These are phyloP conservation scores for Aspergillus floridensis DNA, from an alignment of 2,329 filamentous ascomycete genomes.

Conservation along the genomic window DNA sequence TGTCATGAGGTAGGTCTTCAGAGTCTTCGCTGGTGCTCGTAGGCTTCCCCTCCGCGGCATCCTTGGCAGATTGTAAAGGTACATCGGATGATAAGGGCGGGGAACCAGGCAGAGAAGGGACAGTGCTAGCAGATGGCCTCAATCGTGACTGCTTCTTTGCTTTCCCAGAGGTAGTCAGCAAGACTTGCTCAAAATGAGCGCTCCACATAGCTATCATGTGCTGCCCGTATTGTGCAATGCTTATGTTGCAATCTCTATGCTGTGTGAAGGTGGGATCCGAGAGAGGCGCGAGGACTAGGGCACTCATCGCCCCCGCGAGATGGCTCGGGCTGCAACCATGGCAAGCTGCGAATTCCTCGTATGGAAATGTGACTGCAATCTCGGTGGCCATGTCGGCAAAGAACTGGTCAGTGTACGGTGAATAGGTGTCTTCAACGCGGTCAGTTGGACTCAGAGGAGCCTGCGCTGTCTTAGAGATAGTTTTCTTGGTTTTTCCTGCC, in stretches of 20 bases:
- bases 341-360: conserved; percentile 21
- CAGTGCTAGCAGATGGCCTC: not conserved
- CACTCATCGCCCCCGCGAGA: conserved; percentile 20
- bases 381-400: conserved; percentile 25
- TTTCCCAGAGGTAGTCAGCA: not conserved
- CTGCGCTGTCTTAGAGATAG: too few species aligned
- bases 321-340: conserved; percentile 21
- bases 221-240: conserved; percentile 9
- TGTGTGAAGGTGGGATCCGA: conserved; percentile 9
- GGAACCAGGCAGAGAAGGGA: too few species aligned
- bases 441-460: not conserved
- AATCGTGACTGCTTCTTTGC: not conserved
- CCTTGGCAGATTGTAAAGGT: too few species aligned
- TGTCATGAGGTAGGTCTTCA: too few species aligned
- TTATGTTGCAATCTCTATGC: not conserved
- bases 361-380: conserved; percentile 24
- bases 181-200: not conserved
- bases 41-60: too few species aligned
- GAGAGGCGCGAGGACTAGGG: conserved; percentile 22
- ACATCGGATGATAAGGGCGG: too few species aligned
- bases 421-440: not conserved
- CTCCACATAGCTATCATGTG: conserved; percentile 13
- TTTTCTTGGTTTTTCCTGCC: too few species aligned
- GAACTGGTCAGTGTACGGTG: conserved; percentile 19
- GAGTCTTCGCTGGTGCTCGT: too few species aligned